Percentiles rank a stretch among this genome's conserved stretches.
These are phyloP conservation scores for Yueomyces sp. DNA, from an alignment of 1,139 yeast species.

Conservation along the genomic window DNA sequence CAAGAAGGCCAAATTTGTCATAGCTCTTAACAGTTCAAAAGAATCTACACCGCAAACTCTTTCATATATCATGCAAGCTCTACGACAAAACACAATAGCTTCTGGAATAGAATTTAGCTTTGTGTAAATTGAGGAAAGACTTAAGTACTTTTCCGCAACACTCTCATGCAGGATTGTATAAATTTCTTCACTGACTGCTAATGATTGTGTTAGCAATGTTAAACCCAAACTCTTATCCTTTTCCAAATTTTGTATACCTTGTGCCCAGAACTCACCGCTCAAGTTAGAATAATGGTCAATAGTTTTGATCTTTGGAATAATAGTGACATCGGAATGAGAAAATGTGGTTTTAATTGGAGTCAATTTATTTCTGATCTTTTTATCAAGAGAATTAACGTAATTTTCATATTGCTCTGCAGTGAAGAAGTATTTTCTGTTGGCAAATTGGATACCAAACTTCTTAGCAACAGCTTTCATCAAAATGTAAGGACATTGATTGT, in stretches of 20 bases:
- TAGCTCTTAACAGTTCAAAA: conserved; percentile 58
- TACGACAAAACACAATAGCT: conserved; percentile 61
- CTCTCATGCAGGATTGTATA: conserved; percentile 74
- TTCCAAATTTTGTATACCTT: conserved; percentile 43
- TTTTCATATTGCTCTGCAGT: conserved; percentile 34
- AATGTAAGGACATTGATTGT: conserved; percentile 29
- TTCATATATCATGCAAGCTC: conserved; percentile 63
- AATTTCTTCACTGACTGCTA: conserved; percentile 67
- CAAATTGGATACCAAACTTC: conserved; percentile 84
- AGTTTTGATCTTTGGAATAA: conserved; percentile 66
- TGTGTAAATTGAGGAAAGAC: conserved; percentile 54
- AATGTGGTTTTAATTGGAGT: conserved; percentile 30
- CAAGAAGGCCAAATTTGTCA: conserved; percentile 61
- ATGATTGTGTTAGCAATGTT: conserved; percentile 53
- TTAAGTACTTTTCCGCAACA: conserved; percentile 58
- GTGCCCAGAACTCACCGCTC: conserved; percentile 69
- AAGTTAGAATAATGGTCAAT: conserved; percentile 53
- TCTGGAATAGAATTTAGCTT: conserved; percentile 44
- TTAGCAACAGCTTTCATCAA: conserved; percentile 61
- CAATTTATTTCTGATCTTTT: conserved; percentile 24
- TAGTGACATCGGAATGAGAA: conserved; percentile 48
- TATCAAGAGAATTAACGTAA: conserved; percentile 28
- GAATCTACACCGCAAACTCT: conserved; percentile 75
- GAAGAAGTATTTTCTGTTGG: conserved; percentile 27
- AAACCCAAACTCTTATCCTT: conserved; percentile 35